Evolutionary conservation across 2,329 filamentous ascomycete species (phyloP), one percentile per base, ranked within the genome.

Genomic region (Pseudonectria buxi): DNA sequence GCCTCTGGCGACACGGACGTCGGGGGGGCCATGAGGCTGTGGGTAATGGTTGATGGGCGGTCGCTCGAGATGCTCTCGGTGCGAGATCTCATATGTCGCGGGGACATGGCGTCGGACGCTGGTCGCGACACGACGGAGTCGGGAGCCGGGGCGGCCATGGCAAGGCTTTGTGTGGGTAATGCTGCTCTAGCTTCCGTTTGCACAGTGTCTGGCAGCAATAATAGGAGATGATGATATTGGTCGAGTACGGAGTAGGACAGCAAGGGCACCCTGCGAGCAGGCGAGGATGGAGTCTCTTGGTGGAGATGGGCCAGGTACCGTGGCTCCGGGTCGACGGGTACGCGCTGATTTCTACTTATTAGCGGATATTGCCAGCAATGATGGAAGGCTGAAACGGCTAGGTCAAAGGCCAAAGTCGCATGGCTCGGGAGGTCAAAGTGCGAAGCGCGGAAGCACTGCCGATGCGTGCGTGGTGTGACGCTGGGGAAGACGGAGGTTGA

Each of bases 1-100:
- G 92, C 82, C 46, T 83, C 71, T 9, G 90, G 92, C 30, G 80
- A 80, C 39, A 90, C 74, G 32, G 69, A 68, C 24, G 75, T 58
- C 13, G 86, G 83, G 34, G 85, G 83, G 30, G 78, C 76, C 59
- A 77, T 70, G 32, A 83, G 63, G 51, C 72, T 72, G 53, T 69
- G 66, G 58, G 63, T 67, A 52, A 72, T 66, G 43, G 74, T 68
- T 6, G 82, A 85, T 15, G 80, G 76, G 41, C 76, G 67, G 58
- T 86, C 83, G 66, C 82, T 86, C 41, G 79, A 85, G 45, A 83
- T 71, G 60, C 81, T 86, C 46, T 74, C 73, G 11, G 72, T 69
- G 50, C 74, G 66, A 25, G 74, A 75, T 47, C 62, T 57, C 41
- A 55, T 51, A 29, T 51, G 54, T 34, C 58, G 55, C 16, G 57